These are phyloP conservation scores for Triticum turgidum DNA, from an alignment of 176 grass and related monocot genomes.

Conservation along the genomic window DNA sequence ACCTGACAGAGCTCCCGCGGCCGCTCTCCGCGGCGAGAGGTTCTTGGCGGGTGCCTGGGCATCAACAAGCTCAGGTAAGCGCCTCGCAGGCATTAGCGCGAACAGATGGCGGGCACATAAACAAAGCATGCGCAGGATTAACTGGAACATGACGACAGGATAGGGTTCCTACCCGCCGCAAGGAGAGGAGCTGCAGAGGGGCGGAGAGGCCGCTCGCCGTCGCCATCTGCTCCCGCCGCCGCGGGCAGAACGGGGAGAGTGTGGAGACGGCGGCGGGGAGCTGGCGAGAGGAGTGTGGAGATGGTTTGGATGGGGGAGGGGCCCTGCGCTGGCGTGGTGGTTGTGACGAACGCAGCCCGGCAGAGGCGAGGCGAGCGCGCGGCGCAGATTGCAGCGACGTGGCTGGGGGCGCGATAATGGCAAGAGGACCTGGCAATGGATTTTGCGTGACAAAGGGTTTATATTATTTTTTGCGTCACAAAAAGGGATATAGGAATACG, in stretches of 20 bases:
- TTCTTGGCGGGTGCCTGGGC: conserved; percentile 18
- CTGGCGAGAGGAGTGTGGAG: conserved; percentile 9
- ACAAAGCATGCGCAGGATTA: neutral
- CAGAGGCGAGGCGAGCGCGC: neutral
- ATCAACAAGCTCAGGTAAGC: neutral
- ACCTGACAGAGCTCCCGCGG: conserved; percentile 25
- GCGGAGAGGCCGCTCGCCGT: conserved; percentile 29
- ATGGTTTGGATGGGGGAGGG: conserved; percentile 13
- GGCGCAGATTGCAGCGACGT: neutral
- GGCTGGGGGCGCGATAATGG: neutral
- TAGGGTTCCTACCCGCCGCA: conserved; percentile 2
- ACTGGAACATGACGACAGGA: neutral
- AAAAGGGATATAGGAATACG: too few relatives aligned
- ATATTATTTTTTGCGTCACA: too few relatives aligned
- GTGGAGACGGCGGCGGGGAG: neutral
- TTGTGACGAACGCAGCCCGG: neutral
- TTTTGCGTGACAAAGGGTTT: neutral
- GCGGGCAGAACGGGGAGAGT: neutral
- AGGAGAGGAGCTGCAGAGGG: conserved; percentile 16
- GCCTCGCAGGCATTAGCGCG: neutral
- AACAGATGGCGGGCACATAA: neutral
- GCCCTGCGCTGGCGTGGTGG: neutral
- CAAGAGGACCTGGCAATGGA: neutral
- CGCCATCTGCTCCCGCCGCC: conserved; percentile 34
- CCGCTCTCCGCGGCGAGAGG: conserved; percentile 5